Evolutionary conservation across 2,329 filamentous ascomycete species (phyloP).

Genomic region (Ascochyta viciae-villosae): DNA sequence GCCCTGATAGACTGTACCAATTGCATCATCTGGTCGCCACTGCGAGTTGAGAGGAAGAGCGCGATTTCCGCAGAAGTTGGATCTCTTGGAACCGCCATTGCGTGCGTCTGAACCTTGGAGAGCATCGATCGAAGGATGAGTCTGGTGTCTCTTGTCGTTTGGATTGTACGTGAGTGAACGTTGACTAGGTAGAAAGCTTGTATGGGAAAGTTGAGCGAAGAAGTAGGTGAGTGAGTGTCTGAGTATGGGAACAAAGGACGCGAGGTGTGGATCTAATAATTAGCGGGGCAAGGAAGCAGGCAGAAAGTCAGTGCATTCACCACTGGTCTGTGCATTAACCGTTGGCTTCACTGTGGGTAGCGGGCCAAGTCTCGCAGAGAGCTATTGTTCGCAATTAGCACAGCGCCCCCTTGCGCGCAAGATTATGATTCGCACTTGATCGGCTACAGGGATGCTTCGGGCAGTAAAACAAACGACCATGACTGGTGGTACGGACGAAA

Average conservation of each 20-base stretch:
- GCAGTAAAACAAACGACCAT: background rate
- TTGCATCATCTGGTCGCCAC: constrained; percentile 25
- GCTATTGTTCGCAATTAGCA: background rate
- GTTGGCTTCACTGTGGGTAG: background rate
- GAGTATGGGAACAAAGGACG: constrained; percentile 13
- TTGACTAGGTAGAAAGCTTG: background rate
- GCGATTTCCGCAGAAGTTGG: constrained; percentile 25
- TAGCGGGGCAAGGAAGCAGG: background rate
- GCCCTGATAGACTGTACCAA: constrained; percentile 22
- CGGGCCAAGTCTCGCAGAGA: background rate
- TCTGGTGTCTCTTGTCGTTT: background rate
- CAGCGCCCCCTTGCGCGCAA: background rate
- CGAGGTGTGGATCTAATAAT: constrained; percentile 9
- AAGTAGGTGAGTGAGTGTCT: constrained; percentile 11
- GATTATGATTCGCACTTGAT: background rate
- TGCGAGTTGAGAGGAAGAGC: constrained; percentile 22
- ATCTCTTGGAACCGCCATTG: constrained; percentile 7
- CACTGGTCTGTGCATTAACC: constrained; percentile 10
- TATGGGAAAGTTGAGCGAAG: background rate
- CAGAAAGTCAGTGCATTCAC: constrained; percentile 10
- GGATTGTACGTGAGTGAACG: background rate
- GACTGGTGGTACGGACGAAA: background rate
- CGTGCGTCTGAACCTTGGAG: background rate
- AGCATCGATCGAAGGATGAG: background rate
- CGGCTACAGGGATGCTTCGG: background rate